Conservation (phyloP, 257 asterid genomes). For the Ilex asprella region DNA sequence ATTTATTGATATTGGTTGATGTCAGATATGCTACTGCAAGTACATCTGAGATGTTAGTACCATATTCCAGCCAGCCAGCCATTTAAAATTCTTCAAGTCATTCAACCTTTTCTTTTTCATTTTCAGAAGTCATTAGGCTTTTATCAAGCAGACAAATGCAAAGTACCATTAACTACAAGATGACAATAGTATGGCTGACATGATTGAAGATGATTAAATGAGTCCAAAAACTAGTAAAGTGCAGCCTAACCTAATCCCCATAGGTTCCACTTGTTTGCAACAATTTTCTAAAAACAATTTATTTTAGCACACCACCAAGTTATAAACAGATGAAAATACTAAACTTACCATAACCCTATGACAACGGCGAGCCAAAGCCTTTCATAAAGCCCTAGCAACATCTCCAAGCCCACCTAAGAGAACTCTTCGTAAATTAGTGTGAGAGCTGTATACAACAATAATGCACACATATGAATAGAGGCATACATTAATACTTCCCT, state of each 20-base stretch:
- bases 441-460: not conserved
- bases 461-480: not conserved
- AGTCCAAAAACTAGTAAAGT: too few species aligned
- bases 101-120: not conserved
- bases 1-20: not conserved
- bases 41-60: not conserved
- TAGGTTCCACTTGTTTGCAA: not conserved
- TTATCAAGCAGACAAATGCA: too few species aligned
- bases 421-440: not conserved
- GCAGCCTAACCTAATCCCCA: too few species aligned
- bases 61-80: too few species aligned
- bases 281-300: not conserved
- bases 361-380: slow-evolving; percentile 98
- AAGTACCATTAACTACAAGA: not conserved
- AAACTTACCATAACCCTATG: slow-evolving; percentile 93
- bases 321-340: slow-evolving; percentile 5
- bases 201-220: not conserved
- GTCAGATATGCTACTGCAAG: not conserved
- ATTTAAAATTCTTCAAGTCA: slow-evolving; percentile 1
- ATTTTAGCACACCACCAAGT: not conserved
- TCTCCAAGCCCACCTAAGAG: slow-evolving; percentile 95
- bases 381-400: slow-evolving; percentile 98
- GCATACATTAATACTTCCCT: too few species aligned
- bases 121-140: too few species aligned
- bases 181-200: not conserved